Conservation (phyloP, 257 asterid genomes). For the Fraxinus anomala region DNA sequence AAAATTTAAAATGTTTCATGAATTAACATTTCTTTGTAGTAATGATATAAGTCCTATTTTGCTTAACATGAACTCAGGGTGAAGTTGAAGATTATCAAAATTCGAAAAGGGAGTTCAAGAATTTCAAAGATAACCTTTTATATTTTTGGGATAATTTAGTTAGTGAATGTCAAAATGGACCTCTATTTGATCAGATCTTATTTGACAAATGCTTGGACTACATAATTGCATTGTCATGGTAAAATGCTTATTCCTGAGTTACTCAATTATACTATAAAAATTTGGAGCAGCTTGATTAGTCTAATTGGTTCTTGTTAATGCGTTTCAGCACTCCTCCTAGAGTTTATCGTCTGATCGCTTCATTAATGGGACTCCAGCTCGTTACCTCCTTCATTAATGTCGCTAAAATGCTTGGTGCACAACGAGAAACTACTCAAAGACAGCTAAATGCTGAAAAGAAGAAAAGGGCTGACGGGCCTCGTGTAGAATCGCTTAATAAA, state of each 20-base stretch:
- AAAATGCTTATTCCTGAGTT: conserved; percentile 34
- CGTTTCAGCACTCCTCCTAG: conserved; percentile 94
- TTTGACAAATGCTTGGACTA: conserved; percentile 94
- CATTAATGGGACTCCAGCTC: conserved; percentile 95
- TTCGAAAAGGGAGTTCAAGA: conserved; percentile 85
- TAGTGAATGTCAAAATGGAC: conserved; percentile 87
- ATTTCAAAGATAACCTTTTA: conserved; percentile 85
- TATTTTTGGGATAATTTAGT: conserved; percentile 89
- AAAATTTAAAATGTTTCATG: background rate
- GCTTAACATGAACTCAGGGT: conserved; percentile 67
- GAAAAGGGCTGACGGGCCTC: conserved; percentile 72
- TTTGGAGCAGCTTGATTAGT: conserved; percentile 23
- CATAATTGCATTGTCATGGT: conserved; percentile 98
- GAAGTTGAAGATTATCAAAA: conserved; percentile 92
- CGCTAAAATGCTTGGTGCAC: conserved; percentile 82
- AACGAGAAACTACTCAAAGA: conserved; percentile 92
- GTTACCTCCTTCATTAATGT: conserved; percentile 93
- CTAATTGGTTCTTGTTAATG: conserved; percentile 33
- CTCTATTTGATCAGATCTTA: conserved; percentile 80
- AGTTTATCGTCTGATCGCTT: conserved; percentile 85
- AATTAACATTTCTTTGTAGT: background rate
- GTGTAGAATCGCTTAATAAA: conserved; percentile 86
- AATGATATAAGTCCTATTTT: conserved; percentile 30
- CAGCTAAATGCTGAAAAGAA: conserved; percentile 96
- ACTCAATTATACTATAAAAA: conserved; percentile 9